Percentiles rank a stretch among this genome's conserved stretches.
Conservation (phyloP, 2,329 filamentous ascomycete genomes). For the Penicillium sp. region DNA sequence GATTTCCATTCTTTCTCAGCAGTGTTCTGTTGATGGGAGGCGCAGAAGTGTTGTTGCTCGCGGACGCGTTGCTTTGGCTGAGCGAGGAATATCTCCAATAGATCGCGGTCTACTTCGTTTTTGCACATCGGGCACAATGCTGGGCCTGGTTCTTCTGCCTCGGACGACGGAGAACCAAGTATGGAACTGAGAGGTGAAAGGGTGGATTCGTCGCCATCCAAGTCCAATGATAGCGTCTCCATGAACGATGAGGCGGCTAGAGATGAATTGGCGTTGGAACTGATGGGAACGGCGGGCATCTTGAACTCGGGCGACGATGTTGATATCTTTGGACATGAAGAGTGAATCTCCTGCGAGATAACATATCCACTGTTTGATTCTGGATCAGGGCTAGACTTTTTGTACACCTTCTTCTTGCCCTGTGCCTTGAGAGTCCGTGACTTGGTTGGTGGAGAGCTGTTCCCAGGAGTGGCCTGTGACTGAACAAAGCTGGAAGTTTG, state of each 20-base stretch:
- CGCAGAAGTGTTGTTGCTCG: conserved; percentile 59
- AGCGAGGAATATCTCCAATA: conserved; percentile 56
- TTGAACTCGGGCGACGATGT: conserved; percentile 25
- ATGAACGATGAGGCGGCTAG: conserved; percentile 26
- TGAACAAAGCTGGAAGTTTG: conserved; percentile 17
- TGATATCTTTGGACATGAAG: conserved; percentile 9
- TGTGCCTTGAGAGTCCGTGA: conserved; percentile 6
- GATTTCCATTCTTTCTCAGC: conserved; percentile 54
- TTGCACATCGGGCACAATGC: conserved; percentile 68
- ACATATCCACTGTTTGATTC: conserved; percentile 25
- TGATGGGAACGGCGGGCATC: conserved; percentile 24
- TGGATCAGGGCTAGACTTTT: conserved; percentile 7
- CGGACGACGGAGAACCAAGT: conserved; percentile 31
- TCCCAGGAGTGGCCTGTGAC: conserved; percentile 10
- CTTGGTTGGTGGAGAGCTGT: conserved; percentile 8
- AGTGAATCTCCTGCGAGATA: conserved; percentile 27
- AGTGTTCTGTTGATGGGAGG: conserved; percentile 59
- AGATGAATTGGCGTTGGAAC: conserved; percentile 32
- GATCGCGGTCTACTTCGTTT: conserved; percentile 55
- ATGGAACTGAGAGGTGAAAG: conserved; percentile 34
- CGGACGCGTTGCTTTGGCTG: conserved; percentile 37
- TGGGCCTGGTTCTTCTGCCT: conserved; percentile 9
- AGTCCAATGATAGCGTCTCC: conserved; percentile 11
- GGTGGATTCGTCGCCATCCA: conserved; percentile 29
- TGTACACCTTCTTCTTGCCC: conserved; percentile 3